Evolutionary conservation across 2,329 filamentous ascomycete genomes (phyloP).

Genomic region (Paraphoma sp.): DNA sequence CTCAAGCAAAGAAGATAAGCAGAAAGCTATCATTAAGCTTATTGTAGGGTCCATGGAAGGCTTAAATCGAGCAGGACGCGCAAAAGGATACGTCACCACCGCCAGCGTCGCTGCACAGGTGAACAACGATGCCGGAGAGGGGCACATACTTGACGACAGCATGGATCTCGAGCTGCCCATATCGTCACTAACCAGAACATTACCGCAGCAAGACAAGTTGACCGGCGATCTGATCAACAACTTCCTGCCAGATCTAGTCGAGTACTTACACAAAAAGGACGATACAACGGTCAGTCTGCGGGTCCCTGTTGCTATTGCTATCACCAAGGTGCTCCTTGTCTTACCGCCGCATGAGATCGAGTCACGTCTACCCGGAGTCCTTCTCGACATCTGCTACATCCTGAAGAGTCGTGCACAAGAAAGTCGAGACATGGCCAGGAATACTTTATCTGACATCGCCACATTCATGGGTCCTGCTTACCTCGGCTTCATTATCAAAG

Average conservation of each 20-base stretch:
- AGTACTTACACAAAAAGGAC: slow-evolving; percentile 91
- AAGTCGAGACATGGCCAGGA: slow-evolving; percentile 87
- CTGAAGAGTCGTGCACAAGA: slow-evolving; percentile 88
- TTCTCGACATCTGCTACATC: slow-evolving; percentile 93
- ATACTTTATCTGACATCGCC: slow-evolving; percentile 84
- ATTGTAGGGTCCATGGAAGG: slow-evolving; percentile 83
- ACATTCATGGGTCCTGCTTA: slow-evolving; percentile 80
- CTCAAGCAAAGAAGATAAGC: slow-evolving; percentile 77
- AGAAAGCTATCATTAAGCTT: slow-evolving; percentile 85
- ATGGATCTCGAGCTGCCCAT: slow-evolving; percentile 33
- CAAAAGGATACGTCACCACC: slow-evolving; percentile 40
- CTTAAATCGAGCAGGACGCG: slow-evolving; percentile 62
- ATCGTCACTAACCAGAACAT: slow-evolving; percentile 63
- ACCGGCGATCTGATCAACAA: slow-evolving; percentile 73
- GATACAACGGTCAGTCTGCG: slow-evolving; percentile 93
- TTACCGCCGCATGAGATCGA: slow-evolving; percentile 77
- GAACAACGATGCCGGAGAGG: slow-evolving; percentile 51
- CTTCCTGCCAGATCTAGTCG: slow-evolving; percentile 79
- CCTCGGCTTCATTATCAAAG: slow-evolving; percentile 92
- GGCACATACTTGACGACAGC: slow-evolving; percentile 15
- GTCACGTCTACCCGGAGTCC: slow-evolving; percentile 77
- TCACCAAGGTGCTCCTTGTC: slow-evolving; percentile 84
- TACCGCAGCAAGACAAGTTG: slow-evolving; percentile 73
- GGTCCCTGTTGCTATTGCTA: slow-evolving; percentile 85
- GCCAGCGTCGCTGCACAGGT: slow-evolving; percentile 29